Base-by-base conservation (phyloP, 148 eudicot genomes). In the Rhododendron vialii region DNA sequence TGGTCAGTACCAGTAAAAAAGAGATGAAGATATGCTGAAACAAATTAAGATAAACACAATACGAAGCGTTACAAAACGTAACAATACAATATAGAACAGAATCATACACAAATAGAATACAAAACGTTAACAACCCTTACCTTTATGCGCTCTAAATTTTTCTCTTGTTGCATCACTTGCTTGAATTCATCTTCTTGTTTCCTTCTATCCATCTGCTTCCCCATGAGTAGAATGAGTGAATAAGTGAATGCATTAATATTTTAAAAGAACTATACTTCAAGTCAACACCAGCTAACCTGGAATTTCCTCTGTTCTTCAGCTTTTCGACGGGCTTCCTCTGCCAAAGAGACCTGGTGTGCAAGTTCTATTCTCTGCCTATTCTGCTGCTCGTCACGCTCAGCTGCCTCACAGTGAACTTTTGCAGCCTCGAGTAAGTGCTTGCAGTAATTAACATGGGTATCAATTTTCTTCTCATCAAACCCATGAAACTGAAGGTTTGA, bases 401-500 rank as follows among this genome's bases (percentile, higher is more conserved):
- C 98, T 82, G 93, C 96, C 88, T 95, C 98, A 78, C 92, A 90
- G 86, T 97, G 98, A 84, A 95, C 93, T 88, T 91, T 94, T 59
- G 98, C 98, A 88, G 92, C 95, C 38, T 92, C 95, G 73, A 95
- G 92, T 87, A 97, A 92, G 91, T 93, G 96, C 88, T 97, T 92
- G 92, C 99, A 97, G 82, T 97, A 97, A 85, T 92, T 93, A 84
- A 97, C 96, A 91, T 97, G 99, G 81, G 99, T 97, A 47, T 94
- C 99, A 83, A 97, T 93, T 92, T 95, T 97, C 91, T 95, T 97
- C 92, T 95, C 98, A 83, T 97, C 99, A 89, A 97, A 95, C 81
- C 98, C 98, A 87, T 97, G 99, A 85, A 91, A 91, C 24, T 97
- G 95, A 82, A 92, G 94, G 84, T 92, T 91, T 69, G 96, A 96